Percentiles rank a stretch among this genome's conserved stretches.
phyloP scores from a whole-genome alignment of 176 grass and related monocot genomes.

The Bonia amplexicaulis region DNA sequence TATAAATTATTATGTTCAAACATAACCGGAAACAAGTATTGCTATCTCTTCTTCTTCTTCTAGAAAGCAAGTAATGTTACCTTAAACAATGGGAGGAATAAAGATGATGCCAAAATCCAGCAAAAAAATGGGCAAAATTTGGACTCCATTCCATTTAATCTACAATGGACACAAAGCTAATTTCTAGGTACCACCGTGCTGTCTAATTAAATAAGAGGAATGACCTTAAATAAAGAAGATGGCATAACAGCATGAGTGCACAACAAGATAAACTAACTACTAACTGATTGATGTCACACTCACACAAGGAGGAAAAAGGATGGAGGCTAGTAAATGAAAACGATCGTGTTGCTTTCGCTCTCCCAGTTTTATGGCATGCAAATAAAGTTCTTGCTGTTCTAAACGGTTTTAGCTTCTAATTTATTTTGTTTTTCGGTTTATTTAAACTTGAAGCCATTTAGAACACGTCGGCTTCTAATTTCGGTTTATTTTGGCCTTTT shows the following conservation, averaged over 20 bases:
- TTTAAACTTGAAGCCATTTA: too few relatives aligned
- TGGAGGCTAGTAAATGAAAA: background rate
- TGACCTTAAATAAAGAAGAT: background rate
- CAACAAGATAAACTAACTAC: background rate
- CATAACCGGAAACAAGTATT: background rate
- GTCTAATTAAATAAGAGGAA: background rate
- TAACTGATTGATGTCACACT: background rate
- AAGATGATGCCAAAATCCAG: background rate
- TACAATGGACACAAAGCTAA: slow-evolving; percentile 22
- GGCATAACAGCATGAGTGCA: background rate
- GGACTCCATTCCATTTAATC: slow-evolving; percentile 19
- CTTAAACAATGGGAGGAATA: background rate
- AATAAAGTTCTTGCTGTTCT: background rate
- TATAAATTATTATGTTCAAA: background rate
- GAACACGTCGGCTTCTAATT: too few relatives aligned
- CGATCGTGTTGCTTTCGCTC: background rate
- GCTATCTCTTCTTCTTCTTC: too few relatives aligned
- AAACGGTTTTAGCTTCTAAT: too few relatives aligned
- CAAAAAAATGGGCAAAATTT: background rate
- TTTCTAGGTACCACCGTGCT: background rate
- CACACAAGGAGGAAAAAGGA: background rate
- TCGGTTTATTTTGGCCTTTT: too few relatives aligned
- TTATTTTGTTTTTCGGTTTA: too few relatives aligned
- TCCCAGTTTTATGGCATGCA: background rate
- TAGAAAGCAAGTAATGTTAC: background rate